These are phyloP conservation scores for Pulveroboletus ravenelii DNA, from an alignment of 768 basidiomycete genomes.

Conservation along the genomic window DNA sequence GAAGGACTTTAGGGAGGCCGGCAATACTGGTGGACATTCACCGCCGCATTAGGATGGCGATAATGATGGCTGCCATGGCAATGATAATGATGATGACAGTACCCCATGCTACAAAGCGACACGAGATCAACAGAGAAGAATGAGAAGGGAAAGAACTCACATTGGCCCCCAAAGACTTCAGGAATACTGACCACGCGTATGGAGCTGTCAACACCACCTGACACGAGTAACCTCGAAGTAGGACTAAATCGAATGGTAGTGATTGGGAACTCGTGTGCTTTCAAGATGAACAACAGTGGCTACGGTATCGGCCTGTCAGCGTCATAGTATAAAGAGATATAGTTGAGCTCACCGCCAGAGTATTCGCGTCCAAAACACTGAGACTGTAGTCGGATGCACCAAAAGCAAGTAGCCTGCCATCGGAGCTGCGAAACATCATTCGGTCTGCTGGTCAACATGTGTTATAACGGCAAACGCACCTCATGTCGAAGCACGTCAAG, in stretches of 20 bases:
- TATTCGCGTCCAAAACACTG: slow-evolving; percentile 75
- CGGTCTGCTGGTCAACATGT: slow-evolving; percentile 2
- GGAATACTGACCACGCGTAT: slow-evolving; percentile 79
- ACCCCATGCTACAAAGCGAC: slow-evolving; percentile 34
- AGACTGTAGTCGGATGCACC: slow-evolving; percentile 86
- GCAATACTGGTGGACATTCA: background rate
- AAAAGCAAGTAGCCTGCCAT: slow-evolving; percentile 79
- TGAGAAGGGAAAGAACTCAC: slow-evolving; percentile 39
- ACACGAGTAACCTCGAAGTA: slow-evolving; percentile 70
- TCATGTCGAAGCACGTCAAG: slow-evolving; percentile 84
- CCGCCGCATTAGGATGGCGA: slow-evolving; percentile 39
- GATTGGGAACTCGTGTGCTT: slow-evolving; percentile 92
- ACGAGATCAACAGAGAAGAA: slow-evolving; percentile 28
- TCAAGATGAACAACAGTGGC: slow-evolving; percentile 84
- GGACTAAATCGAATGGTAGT: slow-evolving; percentile 90
- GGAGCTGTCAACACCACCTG: slow-evolving; percentile 88
- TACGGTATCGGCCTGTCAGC: slow-evolving; percentile 29
- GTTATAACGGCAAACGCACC: slow-evolving; percentile 42
- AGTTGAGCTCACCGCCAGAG: slow-evolving; percentile 57
- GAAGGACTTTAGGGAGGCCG: background rate
- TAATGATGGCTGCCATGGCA: slow-evolving; percentile 38
- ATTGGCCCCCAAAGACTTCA: slow-evolving; percentile 42
- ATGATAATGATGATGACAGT: slow-evolving; percentile 38
- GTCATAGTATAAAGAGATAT: background rate
- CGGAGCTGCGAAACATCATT: slow-evolving; percentile 44